Base-by-base conservation (phyloP, 2,329 filamentous ascomycete species). In the Paecilomyces niveus region DNA sequence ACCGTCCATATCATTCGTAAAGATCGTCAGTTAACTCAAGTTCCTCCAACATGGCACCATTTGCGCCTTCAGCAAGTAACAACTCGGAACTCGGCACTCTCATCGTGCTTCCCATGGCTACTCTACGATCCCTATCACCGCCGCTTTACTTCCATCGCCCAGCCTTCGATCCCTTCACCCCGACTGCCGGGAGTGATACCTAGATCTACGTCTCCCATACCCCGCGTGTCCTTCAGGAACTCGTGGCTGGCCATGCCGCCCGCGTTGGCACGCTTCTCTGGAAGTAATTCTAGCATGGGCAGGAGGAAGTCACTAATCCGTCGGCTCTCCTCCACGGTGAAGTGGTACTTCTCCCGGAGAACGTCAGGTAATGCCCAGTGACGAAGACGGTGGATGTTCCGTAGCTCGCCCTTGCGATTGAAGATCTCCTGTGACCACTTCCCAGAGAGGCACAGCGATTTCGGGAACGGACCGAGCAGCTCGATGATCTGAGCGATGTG, bases 401-500 rank as follows among this genome's bases (percentile, higher is more conserved):
- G 90, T 39, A 99, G 84, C 73, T 99, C 94, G 66, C 94, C 94
- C 64, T 96, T 96, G 65, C 94, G 87, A 74, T 97, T 97, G 81
- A 99, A 99, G 63, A 99, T 99, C 74, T 97, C 94, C 74, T 97
- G 93, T 13, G 89, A 92, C 94, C 94, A 97, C 76, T 97, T 97
- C 55, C 94, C 94, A 1, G 89, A 89, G 57, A 96, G 83, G 75
- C 91, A 97, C 54, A 97, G 83, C 3, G 90, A 89, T 73, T 96
- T 95, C 57, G 94, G 93, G 72, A 97, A 97, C 0, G 89, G 87
- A 8, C 94, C 94, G 18, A 99, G 85, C 4, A 99, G 83, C 75
- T 99, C 94, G 72, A 99, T 97, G 68, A 99, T 97, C 73, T 99
- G 94, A 9, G 94, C 94, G 65, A 99, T 97, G 77, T 99, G 94